Evolutionary conservation across 495 filamentous ascomycete genomes (phyloP), one percentile per base, ranked within the genome.

Genomic region (Podospora australis): DNA sequence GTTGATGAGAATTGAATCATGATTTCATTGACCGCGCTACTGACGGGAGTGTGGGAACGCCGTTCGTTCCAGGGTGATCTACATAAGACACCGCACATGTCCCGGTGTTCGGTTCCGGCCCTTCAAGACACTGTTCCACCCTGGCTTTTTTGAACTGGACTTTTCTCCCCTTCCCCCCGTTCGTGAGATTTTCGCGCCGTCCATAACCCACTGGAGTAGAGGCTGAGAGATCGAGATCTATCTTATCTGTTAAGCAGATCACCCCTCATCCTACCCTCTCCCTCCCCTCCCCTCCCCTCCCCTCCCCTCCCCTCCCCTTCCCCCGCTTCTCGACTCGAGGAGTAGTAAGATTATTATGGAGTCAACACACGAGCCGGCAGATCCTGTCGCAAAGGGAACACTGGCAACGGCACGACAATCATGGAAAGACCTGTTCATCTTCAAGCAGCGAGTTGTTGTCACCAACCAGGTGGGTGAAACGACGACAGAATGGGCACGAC

Each of bases 381-480:
- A 81, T 17, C 74, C 79, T 23, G 59, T 82, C 22, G 74, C 80
- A 14, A 76, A 74, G 59, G 83, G 81, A 22, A 69, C 77, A 14
- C 23, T 78, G 17, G 66, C 81, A 2, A 78, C 78, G 1, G 78
- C 80, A 1, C 74, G 70, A 39, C 83, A 87, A 53, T 64, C 74
- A 24, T 78, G 69, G 55, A 52, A 56, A n/a, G 81, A 87, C 57
- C 71, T 87, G 25, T 85, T 86, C 62, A 71, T 57, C 43, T 86
- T 78, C 77, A 82, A 81, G 57, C 80, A 84, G 65, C 70, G 82
- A 46, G 75, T 81, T n/a, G 69, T 76, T 24, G 69, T 85, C 11
- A 77, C 66, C 29, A 81, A 83, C 56, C 75, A 77, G 16, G 67
- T 72, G 44, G 80, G 79, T 16, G 72, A 79, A 56, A 56, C 62